A percentile compares a stretch with the other conserved stretches of the same genome.
Conservation (phyloP, 768 basidiomycete genomes). For the Boletus reticulatus region DNA sequence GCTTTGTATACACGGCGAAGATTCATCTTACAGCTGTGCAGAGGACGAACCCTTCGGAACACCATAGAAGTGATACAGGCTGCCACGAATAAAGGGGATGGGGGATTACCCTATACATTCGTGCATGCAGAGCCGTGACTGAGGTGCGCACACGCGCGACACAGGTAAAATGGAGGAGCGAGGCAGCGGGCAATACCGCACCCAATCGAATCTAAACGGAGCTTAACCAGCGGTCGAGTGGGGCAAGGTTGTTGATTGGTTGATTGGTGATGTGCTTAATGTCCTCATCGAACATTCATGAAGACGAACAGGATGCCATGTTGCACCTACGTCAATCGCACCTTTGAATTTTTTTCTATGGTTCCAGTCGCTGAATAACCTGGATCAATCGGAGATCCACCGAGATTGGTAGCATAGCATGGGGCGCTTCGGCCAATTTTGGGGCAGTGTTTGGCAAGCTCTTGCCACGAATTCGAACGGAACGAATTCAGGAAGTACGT, state of each 20-base stretch:
- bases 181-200: constrained; percentile 21
- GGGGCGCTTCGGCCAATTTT: constrained; percentile 5
- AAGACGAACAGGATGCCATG: constrained; percentile 8
- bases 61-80: constrained; percentile 7
- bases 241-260: constrained; percentile 7
- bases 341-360: not conserved
- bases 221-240: constrained; percentile 21
- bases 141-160: constrained; percentile 13
- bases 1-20: constrained; percentile 14
- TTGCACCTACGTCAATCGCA: constrained; percentile 3
- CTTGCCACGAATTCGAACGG: constrained; percentile 19
- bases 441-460: constrained; percentile 24
- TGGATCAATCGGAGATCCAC: constrained; percentile 6
- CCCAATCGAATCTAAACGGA: constrained; percentile 22
- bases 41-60: constrained; percentile 5
- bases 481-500: constrained; percentile 14
- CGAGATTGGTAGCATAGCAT: constrained; percentile 6
- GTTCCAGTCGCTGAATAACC: constrained; percentile 18
- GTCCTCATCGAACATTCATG: constrained; percentile 9
- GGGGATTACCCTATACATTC: constrained; percentile 9
- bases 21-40: constrained; percentile 27
- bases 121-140: constrained; percentile 8
- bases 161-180: constrained; percentile 11
- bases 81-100: constrained; percentile 3
- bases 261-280: constrained; percentile 9